A percentile compares a stretch with the other conserved stretches of the same genome.
Conservation (phyloP, 2,329 filamentous ascomycete species). For the Geosmithia morbida region DNA sequence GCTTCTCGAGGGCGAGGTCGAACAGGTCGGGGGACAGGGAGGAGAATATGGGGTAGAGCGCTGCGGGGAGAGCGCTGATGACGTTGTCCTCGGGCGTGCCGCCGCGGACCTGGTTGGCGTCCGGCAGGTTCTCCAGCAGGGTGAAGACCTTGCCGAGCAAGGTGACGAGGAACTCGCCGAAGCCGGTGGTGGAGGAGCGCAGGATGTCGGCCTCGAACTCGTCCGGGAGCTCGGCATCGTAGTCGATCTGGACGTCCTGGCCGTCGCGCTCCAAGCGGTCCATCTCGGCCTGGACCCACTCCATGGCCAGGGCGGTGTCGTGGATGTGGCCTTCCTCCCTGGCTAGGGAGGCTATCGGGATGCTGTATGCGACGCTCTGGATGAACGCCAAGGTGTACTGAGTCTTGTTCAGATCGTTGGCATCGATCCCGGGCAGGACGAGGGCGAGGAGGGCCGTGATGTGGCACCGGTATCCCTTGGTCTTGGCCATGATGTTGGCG, state of each 20-base stretch:
- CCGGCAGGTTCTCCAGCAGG: slow-evolving; percentile 84
- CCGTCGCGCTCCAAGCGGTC: slow-evolving; percentile 85
- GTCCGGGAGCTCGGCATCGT: slow-evolving; percentile 66
- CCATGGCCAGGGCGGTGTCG: slow-evolving; percentile 64
- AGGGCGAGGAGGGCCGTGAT: slow-evolving; percentile 88
- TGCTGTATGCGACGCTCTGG: slow-evolving; percentile 89
- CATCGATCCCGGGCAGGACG: slow-evolving; percentile 87
- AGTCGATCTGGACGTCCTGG: slow-evolving; percentile 73
- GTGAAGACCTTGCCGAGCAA: slow-evolving; percentile 93
- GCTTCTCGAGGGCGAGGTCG: slow-evolving; percentile 80
- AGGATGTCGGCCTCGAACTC: slow-evolving; percentile 79
- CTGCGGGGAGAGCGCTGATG: slow-evolving; percentile 85
- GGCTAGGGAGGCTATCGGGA: slow-evolving; percentile 69
- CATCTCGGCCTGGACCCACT: slow-evolving; percentile 92
- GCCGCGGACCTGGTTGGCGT: slow-evolving; percentile 73
- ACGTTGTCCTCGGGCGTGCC: slow-evolving; percentile 94
- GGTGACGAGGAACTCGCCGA: slow-evolving; percentile 82
- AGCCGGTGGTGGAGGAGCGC: slow-evolving; percentile 84
- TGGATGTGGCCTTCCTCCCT: slow-evolving; percentile 49
- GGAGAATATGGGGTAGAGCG: slow-evolving; percentile 79
- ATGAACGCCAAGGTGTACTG: slow-evolving; percentile 90
- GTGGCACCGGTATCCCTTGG: slow-evolving; percentile 93
- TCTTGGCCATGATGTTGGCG: slow-evolving; percentile 77
- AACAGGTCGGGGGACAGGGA: slow-evolving; percentile 87
- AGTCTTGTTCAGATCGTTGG: slow-evolving; percentile 95